phyloP scores from a whole-genome alignment of 495 filamentous ascomycete species.

The Neurospora sp. region DNA sequence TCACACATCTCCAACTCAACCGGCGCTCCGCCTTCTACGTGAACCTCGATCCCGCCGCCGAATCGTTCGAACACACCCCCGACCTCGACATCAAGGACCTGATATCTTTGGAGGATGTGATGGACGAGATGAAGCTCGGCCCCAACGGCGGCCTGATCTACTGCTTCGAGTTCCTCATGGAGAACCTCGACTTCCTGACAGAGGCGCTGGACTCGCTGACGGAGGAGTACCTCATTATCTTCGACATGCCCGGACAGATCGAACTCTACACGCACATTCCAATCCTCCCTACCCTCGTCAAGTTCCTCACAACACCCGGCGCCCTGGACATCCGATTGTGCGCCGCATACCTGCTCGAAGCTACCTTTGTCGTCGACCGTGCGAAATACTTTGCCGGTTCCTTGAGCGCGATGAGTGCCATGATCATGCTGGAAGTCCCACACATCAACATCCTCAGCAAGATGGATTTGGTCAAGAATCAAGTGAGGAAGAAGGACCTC shows the following conservation, averaged over 20 bases:
- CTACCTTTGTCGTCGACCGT: constrained; percentile 87
- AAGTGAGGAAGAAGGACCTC: constrained; percentile 69
- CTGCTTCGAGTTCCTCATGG: constrained; percentile 93
- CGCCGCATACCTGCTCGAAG: constrained; percentile 91
- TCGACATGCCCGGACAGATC: constrained; percentile 98
- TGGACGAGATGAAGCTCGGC: constrained; percentile 90
- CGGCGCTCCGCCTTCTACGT: constrained; percentile 88
- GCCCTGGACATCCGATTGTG: constrained; percentile 80
- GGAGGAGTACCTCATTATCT: constrained; percentile 91
- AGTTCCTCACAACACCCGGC: constrained; percentile 70
- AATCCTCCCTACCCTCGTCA: constrained; percentile 75
- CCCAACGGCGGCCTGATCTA: constrained; percentile 96
- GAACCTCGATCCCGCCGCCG: constrained; percentile 94
- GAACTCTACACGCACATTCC: constrained; percentile 97
- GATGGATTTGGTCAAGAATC: constrained; percentile 89
- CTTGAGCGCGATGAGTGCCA: constrained; percentile 91
- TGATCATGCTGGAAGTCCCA: constrained; percentile 95
- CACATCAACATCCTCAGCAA: constrained; percentile 92
- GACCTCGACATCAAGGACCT: constrained; percentile 96
- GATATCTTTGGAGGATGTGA: constrained; percentile 93
- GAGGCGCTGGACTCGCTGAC: constrained; percentile 76
- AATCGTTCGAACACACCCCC: constrained; percentile 81
- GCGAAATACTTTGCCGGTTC: constrained; percentile 97
- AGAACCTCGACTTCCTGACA: constrained; percentile 92
- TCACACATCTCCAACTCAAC: constrained; percentile 81